Base-by-base conservation (phyloP, 2,329 filamentous ascomycete species). In the Penicillium hordei region DNA sequence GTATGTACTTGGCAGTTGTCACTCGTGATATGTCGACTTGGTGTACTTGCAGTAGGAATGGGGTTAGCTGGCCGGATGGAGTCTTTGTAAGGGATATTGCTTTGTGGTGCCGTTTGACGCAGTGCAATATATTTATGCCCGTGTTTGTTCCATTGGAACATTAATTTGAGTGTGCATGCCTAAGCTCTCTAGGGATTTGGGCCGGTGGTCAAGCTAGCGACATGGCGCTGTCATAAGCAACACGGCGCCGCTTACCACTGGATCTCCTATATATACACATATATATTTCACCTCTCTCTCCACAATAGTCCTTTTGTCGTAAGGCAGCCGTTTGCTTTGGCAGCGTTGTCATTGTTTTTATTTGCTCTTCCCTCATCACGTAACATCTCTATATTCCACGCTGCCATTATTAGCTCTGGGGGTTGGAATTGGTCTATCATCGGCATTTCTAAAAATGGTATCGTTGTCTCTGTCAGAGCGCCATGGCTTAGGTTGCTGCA, bases 51-150 rank as follows among this genome's bases (percentile, higher is more conserved):
- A 12, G 29, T 31, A 10, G 9, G 9, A 29, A 29, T 29, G 27
- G 27, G 25, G 29, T 31, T 31, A 31, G 10, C 29, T 31, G 29
- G 10, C 29, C 10, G 2, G 58, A 60, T 39, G 58, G 58, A 9
- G 59, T 60, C 19, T 60, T 40, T 13, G 19, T 58, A 15, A 57
- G 49, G 34, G 59, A 63, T 12, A 45, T 54, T 29, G 33, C 45
- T 25, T 42, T 52, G n/a, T 38, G 52, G 19, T 9, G 21, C 21
- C 23, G 19, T 45, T 8, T 39, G 25, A 34, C 4, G 9, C 25
- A 12, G 21, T 23, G 7, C 4, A 33, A 15, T 9, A 31, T 8
- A 2, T 13, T 3, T 19, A 7, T 21, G 13, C 2, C 27, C 21
- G 6, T 0, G n/a, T 17, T 34, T 34, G 29, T 23, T 9, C 21